Evolutionary conservation across 331 rosid genomes (phyloP), one percentile per base, ranked within the genome.

Genomic region (Malus hybrid): DNA sequence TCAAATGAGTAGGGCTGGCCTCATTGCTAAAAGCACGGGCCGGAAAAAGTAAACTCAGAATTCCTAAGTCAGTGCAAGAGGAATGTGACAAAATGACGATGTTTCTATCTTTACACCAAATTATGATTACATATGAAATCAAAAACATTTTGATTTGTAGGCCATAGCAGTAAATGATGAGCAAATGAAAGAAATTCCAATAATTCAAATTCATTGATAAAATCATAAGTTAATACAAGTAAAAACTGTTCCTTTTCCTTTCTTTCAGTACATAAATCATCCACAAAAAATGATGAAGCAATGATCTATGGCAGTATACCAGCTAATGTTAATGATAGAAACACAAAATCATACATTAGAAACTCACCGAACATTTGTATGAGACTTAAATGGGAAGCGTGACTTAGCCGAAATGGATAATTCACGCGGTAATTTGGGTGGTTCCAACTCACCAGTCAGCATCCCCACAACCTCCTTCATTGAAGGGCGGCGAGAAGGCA

Each of bases 401-500:
- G 97, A 85, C n/a, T 86, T 97, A 28, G 96, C 82, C 10, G 97
- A 87, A 8, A 91, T 94, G 5, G 98, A 86, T 80, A 88, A 80
- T 77, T 92, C 96, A 32, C 82, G 80, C 2, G 99, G 98, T 33
- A 95, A 79, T 70, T 88, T 88, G 61, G 93, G 98, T 32, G 86
- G 80, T 54, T 92, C 96, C 52, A 84, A 70, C 22, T 84, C 90
- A 15, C 97, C 96, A 24, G 62, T 81, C n/a, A 95, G 93, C 88
- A 95, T 89, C n/a, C 88, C 91, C 65, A 89, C 93, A 68, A 90
- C 96, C 73, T 90, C 91, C 64, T 88, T 88, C 97, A 92, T 88
- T 1, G 98, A 85, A 65, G 98, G 99, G 69, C 99, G 87, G 19
- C 90, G 91, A 72, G 83, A 80, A 66, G 99, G 99, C 60, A 80